Evolutionary conservation across 1,139 yeast genomes (phyloP), one percentile per base, ranked within the genome.

Genomic region (Pichia norvegensis): DNA sequence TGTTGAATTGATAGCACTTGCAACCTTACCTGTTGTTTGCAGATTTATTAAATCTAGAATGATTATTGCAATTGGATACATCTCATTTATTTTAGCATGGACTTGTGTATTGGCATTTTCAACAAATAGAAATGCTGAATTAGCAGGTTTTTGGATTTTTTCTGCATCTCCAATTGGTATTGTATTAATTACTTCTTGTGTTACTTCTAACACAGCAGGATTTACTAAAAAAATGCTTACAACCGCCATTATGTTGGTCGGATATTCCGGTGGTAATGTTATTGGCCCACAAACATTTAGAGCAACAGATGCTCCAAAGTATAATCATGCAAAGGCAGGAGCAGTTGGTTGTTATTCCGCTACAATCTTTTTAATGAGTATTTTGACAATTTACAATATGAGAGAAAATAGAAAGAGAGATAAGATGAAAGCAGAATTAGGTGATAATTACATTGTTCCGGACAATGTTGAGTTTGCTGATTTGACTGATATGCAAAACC

Each of bases 281-380:
- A 70, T 79, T 42, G 90, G 90, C 0, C 88, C 92, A 3, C 87
- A 81, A 59, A 72, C 82, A 40, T 82, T 81, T 59, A 59, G 63
- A 35, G 42, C 56, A 5, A 38, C 42, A 2, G 54, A 53, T 35
- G 56, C 57, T 3, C 59, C 59, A 19, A 33, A 48, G 8, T 56
- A 56, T 29, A 44, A 44, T 11, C 45, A 46, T 4, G 48, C 65
- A 49, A 37, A 58, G 54, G 60, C 64, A 6, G 56, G 57, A 22
- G 52, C 52, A 33, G 54, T 57, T 31, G 54, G 54, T 33, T 51
- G 58, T 40, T 69, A 55, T 40, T 41, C 46, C 19, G 55, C 49
- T 16, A 37, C 56, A 4, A 45, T 50, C 25, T 29, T 51, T 3
- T 25, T 51, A n/a, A 59, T 63, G 8, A 48, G 29, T 13, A 9